Evolutionary conservation across 2,329 filamentous ascomycete genomes (phyloP).

Genomic region (Pleurostoma richardsiae): DNA sequence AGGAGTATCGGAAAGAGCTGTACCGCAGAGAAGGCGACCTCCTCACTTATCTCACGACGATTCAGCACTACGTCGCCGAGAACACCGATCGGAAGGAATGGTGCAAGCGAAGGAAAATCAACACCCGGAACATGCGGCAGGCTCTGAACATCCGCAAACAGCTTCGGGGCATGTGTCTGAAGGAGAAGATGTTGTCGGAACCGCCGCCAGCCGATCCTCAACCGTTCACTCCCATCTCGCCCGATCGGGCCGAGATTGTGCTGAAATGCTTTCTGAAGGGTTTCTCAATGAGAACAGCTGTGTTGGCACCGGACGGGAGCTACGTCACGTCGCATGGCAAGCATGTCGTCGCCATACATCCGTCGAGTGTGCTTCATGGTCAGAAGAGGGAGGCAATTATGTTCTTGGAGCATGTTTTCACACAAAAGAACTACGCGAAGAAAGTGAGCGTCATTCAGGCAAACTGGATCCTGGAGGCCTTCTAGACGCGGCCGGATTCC

Average conservation of each 20-base stretch:
- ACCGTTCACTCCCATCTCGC: slow-evolving; percentile 48
- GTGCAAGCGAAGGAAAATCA: slow-evolving; percentile 54
- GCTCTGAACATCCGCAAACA: slow-evolving; percentile 59
- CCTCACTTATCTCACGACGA: slow-evolving; percentile 58
- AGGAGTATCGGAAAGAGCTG: slow-evolving; percentile 50
- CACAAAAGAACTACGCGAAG: slow-evolving; percentile 61
- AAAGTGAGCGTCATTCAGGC: slow-evolving; percentile 59
- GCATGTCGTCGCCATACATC: slow-evolving; percentile 57
- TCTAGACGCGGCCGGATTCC: slow-evolving; percentile 20
- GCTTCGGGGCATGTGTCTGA: slow-evolving; percentile 50
- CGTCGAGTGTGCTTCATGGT: slow-evolving; percentile 57
- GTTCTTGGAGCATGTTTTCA: slow-evolving; percentile 64
- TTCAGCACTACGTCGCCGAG: slow-evolving; percentile 56
- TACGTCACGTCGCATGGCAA: slow-evolving; percentile 57
- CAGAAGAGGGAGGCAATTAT: slow-evolving; percentile 62
- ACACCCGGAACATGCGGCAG: slow-evolving; percentile 56
- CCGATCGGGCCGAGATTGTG: slow-evolving; percentile 47
- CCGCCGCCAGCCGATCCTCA: slow-evolving; percentile 46
- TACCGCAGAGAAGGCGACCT: slow-evolving; percentile 59
- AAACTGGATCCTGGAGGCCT: slow-evolving; percentile 51
- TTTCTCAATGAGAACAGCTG: slow-evolving; percentile 56
- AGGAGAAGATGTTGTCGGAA: slow-evolving; percentile 43
- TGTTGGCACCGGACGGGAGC: slow-evolving; percentile 54
- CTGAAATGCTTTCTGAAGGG: slow-evolving; percentile 59
- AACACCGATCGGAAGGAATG: slow-evolving; percentile 49